Evolutionary conservation across 192 early-diverging fungal species (phyloP), one percentile per base, ranked within the genome.

Genomic region (Coemansia sp.): DNA sequence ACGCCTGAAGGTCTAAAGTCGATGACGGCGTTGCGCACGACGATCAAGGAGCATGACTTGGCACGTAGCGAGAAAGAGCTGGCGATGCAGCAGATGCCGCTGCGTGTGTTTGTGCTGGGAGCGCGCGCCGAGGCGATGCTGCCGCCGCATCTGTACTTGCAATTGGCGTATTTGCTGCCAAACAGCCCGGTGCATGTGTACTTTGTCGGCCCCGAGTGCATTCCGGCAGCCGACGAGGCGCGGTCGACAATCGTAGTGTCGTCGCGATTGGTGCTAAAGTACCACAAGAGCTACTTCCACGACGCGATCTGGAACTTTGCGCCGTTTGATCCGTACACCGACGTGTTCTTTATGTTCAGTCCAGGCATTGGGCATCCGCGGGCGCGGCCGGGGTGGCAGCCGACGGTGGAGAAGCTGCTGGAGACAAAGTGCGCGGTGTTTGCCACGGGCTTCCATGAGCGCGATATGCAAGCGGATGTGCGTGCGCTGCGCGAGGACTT

Each of bases 381-480:
- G 5, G 84, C 83, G 27, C 85, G 85, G 60, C 72, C 80, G 8
- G 77, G 77, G 19, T 92, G 91, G 91, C 82, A 81, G 59, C 84
- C 86, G 5, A 86, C 88, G 22, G 67, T 91, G 11, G 83, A 85
- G 49, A 83, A 85, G 66, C 72, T 88, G 61, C 70, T 91, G 21
- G 85, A 87, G 61, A 91, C 91, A 12, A 90, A 92, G 70, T 92
- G 91, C 55, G 82, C 90, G 12, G 83, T 92, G 22, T 91, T 92
- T 72, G 80, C 87, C 7, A 92, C 91, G 2, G 89, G 90, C 2
- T 91, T 87, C 82, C 89, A 91, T 67, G 82, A 87, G 48, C 61
- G 73, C 35, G 89, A 92, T 72, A 83, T 91, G 77, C 53, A 65
- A 27, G 75, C 62, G 22, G 89, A 91, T 48, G 79, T 92, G 10